Conservation (phyloP, 2,329 filamentous ascomycete species). For the Geosmithia putterillii region DNA sequence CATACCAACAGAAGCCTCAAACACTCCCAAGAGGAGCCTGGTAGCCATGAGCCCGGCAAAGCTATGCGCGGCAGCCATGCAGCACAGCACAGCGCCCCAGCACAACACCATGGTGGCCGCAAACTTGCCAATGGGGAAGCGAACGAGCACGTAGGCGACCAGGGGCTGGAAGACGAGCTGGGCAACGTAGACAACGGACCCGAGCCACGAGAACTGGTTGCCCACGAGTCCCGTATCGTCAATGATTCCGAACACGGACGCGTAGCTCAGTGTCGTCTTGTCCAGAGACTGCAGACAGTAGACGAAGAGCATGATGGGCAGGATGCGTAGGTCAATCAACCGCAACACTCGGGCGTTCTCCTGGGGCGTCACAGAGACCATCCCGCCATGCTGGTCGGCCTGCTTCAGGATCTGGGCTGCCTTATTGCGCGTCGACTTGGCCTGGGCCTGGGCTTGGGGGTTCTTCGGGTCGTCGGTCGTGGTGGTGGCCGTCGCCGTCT, state of each 20-base stretch:
- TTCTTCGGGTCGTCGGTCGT: not conserved
- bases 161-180: conserved; percentile 34
- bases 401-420: conserved; percentile 33
- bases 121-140: conserved; percentile 42
- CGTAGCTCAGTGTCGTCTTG: conserved; percentile 32
- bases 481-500: not conserved
- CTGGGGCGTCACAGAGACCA: conserved; percentile 33
- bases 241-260: conserved; percentile 50
- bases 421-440: conserved; percentile 21
- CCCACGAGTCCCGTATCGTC: conserved; percentile 34
- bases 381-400: not conserved
- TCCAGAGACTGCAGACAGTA: conserved; percentile 28
- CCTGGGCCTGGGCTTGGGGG: not conserved
- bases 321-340: conserved; percentile 34
- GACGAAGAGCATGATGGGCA: conserved; percentile 37
- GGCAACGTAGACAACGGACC: conserved; percentile 20
- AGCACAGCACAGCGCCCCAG: conserved; percentile 39
- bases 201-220: conserved; percentile 53
- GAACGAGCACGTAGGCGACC: conserved; percentile 40
- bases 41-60: conserved; percentile 28
- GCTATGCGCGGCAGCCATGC: conserved; percentile 33
- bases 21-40: conserved; percentile 28
- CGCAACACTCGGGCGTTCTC: conserved; percentile 35
- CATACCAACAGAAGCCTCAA: conserved; percentile 19
- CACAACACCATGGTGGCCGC: conserved; percentile 34